Evolutionary conservation across 768 basidiomycete species (phyloP), one percentile per base, ranked within the genome.

Genomic region (Leccinum sublutescens): DNA sequence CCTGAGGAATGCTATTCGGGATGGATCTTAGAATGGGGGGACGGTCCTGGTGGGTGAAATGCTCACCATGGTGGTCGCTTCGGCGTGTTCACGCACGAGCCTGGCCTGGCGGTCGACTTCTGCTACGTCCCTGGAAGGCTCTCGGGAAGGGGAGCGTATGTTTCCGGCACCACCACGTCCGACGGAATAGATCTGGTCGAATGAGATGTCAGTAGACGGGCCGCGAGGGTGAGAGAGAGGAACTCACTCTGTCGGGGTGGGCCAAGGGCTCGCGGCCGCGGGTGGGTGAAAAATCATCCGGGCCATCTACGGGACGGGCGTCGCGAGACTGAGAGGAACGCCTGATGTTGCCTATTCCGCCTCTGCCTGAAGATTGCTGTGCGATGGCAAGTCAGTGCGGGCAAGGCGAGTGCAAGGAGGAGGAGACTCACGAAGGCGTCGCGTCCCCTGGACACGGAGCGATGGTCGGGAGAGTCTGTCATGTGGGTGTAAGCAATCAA

Each of bases 111-210:
- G 60, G 2, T 56, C 66, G 43, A 64, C 25, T 60, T 76, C 63
- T 50, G 58, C 52, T 48, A 49, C 54, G 11, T 74, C 66, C 21
- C 74, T 73, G 1, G 66, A 45, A 6, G 72, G 53, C 54, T 85
- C 86, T 36, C 85, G 82, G 23, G 90, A 91, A 1, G 86, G 86
- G 2, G 91, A 88, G 57, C 89, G 85, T 53, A 95, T 85, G 79
- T 95, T 95, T 9, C 93, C 93, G 8, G 82, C 82, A 15, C 93
- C 93, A 27, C 93, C 93, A 53, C 92, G 85, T 11, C 93, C 93
- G 47, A 81, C 81, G 19, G 84, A 85, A 62, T 75, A 77, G 62
- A 63, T n/a, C 64, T 63, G 36, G 23, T 29, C 14, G 50, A 5
- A 6, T 19, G 43, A 43, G 2, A 2, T 12, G 38, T 61, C 29